Base-by-base conservation (phyloP, 2,329 filamentous ascomycete genomes). In the Xylaria sp. region DNA sequence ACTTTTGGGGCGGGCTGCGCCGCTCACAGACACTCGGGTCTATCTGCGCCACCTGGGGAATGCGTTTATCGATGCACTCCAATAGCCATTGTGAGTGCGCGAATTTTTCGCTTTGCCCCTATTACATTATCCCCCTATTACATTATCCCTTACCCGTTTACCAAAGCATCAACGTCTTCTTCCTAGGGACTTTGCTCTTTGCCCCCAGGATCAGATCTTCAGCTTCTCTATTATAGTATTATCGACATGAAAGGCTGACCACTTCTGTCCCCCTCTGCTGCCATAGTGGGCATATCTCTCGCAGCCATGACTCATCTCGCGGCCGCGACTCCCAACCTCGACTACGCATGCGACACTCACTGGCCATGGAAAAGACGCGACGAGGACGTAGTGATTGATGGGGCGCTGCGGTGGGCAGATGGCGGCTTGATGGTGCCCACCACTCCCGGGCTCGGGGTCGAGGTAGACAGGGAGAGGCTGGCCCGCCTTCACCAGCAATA, bases 341-440 rank as follows among this genome's bases (percentile, higher is more conserved):
- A 83, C 71, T 83, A 83, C 51, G 81, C 81, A 0, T 83, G 82
- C 57, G 82, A 60, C 59, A 83, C 82, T 0, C 82, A 83, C 66
- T 83, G 82, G 82, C 82, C 82, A 7, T 83, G 82, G 82, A 83
- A 83, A 74, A 80, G 78, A 2, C 77, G 79, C 0, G 79, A 82
- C 7, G 82, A 83, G 69, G 82, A 83, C 58, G 81, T 83, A 5
- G 73, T 83, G 54, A 67, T 79, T 8, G 77, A 81, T n/a, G 80
- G 80, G 1, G 76, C 77, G 0, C 52, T 83, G 63, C 77, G 72
- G 32, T 83, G 81, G 81, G 70, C 59, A 0, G 76, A 82, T 48
- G 81, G 81, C 0, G 80, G 78, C 0, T 68, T 82, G 3, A 44
- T 74, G 0, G 81, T 82, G 25, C 81, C 81, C 0, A 78, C 73